Evolutionary conservation across 768 basidiomycete genomes (phyloP).

Genomic region (Leccinum disarticulatum): DNA sequence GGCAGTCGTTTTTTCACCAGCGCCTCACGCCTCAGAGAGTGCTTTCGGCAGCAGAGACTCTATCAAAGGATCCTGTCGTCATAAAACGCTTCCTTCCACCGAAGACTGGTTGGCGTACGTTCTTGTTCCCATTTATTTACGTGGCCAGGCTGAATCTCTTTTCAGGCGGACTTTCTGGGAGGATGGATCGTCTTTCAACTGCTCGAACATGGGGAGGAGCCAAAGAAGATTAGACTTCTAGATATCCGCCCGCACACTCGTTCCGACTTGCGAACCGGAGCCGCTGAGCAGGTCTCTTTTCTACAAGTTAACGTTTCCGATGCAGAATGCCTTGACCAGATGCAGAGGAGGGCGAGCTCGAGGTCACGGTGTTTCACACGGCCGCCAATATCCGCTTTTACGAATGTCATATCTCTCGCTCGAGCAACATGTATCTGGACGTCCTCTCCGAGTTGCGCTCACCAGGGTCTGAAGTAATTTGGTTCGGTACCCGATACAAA

Average conservation of each 20-base stretch:
- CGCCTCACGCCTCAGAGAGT: conserved; percentile 49
- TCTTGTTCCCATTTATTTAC: neutral
- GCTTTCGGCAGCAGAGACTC: conserved; percentile 35
- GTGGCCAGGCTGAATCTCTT: neutral
- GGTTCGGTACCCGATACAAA: too few relatives aligned
- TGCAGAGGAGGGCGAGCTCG: conserved; percentile 20
- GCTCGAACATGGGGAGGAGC: conserved; percentile 69
- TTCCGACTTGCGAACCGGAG: conserved; percentile 52
- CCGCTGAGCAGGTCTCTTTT: conserved; percentile 54
- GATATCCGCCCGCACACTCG: conserved; percentile 66
- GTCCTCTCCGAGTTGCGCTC: too few relatives aligned
- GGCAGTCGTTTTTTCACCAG: conserved; percentile 44
- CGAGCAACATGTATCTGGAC: conserved; percentile 56
- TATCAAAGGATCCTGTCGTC: conserved; percentile 35
- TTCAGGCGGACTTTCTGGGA: conserved; percentile 70
- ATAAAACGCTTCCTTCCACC: conserved; percentile 54
- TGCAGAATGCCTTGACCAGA: conserved; percentile 56
- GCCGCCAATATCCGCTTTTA: conserved; percentile 80
- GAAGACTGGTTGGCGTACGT: conserved; percentile 69
- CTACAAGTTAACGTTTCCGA: conserved; percentile 60
- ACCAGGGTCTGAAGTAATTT: too few relatives aligned
- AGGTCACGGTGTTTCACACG: conserved; percentile 71
- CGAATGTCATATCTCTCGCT: conserved; percentile 58
- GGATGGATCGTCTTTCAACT: conserved; percentile 76
- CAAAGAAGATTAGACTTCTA: conserved; percentile 59